Base-by-base conservation (phyloP, 2,329 filamentous ascomycete genomes). In the Ceratocystis colombiana region DNA sequence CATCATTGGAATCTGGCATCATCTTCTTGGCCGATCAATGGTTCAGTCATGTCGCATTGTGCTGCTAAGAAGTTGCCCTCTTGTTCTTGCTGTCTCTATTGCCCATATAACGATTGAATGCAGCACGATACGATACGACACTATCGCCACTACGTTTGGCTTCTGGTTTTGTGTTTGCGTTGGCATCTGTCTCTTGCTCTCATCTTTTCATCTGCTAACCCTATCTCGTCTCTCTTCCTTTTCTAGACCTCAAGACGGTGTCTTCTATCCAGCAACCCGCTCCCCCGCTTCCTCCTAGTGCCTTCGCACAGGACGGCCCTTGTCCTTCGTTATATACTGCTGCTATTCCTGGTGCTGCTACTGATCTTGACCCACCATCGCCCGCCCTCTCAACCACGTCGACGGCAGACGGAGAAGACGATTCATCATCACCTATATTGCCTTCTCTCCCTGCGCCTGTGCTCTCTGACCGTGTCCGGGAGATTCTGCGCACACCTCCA, bases 301-400 rank as follows among this genome's bases (percentile, higher is more conserved):
- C 83, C 72, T 72, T 76, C 73, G 82, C 83, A 82, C 83, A 80
- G 81, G 82, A 84, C 79, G 80, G 79, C 75, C 72, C 71, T 71
- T 74, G 69, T 71, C 72, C 71, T 73, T 73, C 71, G 72, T 73
- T 73, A 73, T 73, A 68, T 68, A 33, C 53, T 37, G 2, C 28
- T 50, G 46, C 46, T 30, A 30, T 7, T 30, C 30, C 30, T 30
- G 6, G 30, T 30, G 30, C 53, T 59, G 0, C 28, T 50, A 17
- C 46, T 17, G 25, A 8, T 20, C 15, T 20, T 59, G n/a, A 77
- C 25, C 45, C 79, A 68, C 75, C 73, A 66, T 86, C 84, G 64
- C 84, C 84, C 67, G 79, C 84, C 64, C 78, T 87, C 67, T 87
- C 84, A 66, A 82, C 79, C 68, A 78, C 81, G 59, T 87, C 84